Evolutionary conservation across 1,284 basidiomycete species (phyloP), one percentile per base, ranked within the genome.

Genomic region (Pseudozyma flocculosa): DNA sequence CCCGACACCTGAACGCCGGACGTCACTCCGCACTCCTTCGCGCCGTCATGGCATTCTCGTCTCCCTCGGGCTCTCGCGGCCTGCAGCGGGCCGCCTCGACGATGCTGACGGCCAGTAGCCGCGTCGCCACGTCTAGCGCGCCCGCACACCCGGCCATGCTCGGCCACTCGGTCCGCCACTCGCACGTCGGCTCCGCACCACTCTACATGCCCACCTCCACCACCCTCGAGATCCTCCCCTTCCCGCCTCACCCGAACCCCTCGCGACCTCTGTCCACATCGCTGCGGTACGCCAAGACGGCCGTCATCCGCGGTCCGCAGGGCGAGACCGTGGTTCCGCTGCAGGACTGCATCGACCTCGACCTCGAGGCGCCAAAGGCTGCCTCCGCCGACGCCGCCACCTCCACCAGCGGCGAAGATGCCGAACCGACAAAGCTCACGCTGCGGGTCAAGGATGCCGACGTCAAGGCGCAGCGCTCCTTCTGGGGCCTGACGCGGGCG

Each of bases 401-500:
- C 34, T 36, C 40, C 10, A n/a, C 29, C 26, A 29, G 26, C 26
- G 26, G 26, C 5, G 26, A 29, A 29, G 26, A 29, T 5, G 26
- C 26, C 4, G 40, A 41, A 19, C 54, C 51, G 10, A 22, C 23
- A 14, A 57, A 52, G 13, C 45, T 75, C 21, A 43, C 54, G 1
- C 50, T 95, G n/a, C 64, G 82, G 9, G 87, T 96, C 1, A 84
- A 89, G 71, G 83, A 93, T 75, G 81, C 86, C 3, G 81, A 82
- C 44, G 75, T 85, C 43, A 90, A 91, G 79, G 80, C 85, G 45
- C 92, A 95, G 79, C 84, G 89, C 38, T 85, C 87, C 44, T 87
- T 91, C 81, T 98, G 94, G 94, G 94, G 94, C 13, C 85, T 90
- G 39, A 94, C 91, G 2, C 86, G 94, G 43, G 88, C 91, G 0